A percentile compares a stretch with the other conserved stretches of the same genome.
Conservation (phyloP, 768 basidiomycete species). For the Steccherinum ochraceum region DNA sequence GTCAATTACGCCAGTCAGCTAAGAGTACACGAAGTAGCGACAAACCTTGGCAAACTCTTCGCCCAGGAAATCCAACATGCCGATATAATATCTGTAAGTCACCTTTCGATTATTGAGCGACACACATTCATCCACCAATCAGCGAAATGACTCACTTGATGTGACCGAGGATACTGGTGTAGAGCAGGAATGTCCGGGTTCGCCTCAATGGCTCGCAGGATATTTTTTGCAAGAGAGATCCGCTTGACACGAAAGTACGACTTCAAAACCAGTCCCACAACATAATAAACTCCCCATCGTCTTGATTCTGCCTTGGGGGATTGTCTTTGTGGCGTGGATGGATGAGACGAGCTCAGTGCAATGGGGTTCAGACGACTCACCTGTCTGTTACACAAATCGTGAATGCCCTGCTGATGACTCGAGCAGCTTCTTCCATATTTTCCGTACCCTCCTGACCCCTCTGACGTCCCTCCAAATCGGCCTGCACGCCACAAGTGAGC, state of each 20-base stretch:
- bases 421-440: constrained; percentile 81
- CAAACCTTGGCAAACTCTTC: constrained; percentile 84
- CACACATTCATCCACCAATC: constrained; percentile 1
- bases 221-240: constrained; percentile 87
- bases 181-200: constrained; percentile 82
- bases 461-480: constrained; percentile 46
- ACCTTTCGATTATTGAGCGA: constrained; percentile 64
- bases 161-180: constrained; percentile 68
- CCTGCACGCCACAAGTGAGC: constrained; percentile 29
- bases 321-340: constrained; percentile 32
- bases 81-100: constrained; percentile 91
- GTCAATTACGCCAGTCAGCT: neutral
- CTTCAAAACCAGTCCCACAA: constrained; percentile 87
- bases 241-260: constrained; percentile 93
- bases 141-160: constrained; percentile 52
- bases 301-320: constrained; percentile 70
- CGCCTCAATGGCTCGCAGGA: constrained; percentile 82
- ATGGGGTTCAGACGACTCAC: constrained; percentile 29
- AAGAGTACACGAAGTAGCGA: neutral
- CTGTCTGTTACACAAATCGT: constrained; percentile 83
- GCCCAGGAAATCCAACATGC: constrained; percentile 89
- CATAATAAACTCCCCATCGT: constrained; percentile 90
- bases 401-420: constrained; percentile 85
- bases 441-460: constrained; percentile 20
- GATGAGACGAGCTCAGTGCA: too few species aligned